Conservation (phyloP, 345 rosid genomes). For the Lepidium aucheri region DNA sequence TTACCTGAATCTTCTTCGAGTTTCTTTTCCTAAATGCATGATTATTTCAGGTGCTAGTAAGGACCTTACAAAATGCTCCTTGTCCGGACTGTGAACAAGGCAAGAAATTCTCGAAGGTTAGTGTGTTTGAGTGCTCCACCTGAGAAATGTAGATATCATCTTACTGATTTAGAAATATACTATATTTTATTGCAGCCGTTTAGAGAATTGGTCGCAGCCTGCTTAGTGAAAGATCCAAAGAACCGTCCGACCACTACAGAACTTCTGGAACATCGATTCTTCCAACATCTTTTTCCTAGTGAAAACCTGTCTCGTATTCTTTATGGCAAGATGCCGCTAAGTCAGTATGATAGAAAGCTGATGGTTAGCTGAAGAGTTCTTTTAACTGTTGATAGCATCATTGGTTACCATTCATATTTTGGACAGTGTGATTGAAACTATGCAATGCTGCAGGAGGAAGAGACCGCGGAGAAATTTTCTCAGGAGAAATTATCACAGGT, state of each 20-base stretch:
- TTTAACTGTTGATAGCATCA: not conserved
- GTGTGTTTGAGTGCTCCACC: not conserved
- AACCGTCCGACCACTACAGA: constrained; percentile 61
- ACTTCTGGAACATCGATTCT: constrained; percentile 54
- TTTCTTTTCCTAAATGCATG: not conserved
- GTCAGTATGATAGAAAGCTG: constrained; percentile 46
- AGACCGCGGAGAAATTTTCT: constrained; percentile 57
- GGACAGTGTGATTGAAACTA: not conserved
- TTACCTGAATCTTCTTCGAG: not conserved
- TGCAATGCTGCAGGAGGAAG: constrained; percentile 31
- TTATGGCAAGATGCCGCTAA: constrained; percentile 44
- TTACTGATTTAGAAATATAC: not conserved
- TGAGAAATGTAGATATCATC: not conserved
- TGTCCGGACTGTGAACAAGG: constrained; percentile 41
- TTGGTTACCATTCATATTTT: not conserved
- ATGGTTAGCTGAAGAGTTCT: constrained; percentile 33
- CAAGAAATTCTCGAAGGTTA: constrained; percentile 57
- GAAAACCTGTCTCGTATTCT: constrained; percentile 43
- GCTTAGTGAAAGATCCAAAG: constrained; percentile 72
- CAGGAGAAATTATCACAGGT: constrained; percentile 70
- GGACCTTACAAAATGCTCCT: constrained; percentile 73
- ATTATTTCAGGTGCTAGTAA: constrained; percentile 41
- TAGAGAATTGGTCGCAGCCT: constrained; percentile 59
- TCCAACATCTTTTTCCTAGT: constrained; percentile 42
- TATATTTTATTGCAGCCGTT: constrained; percentile 41